Evolutionary conservation across 352 stramenopile species (phyloP), one percentile per base, ranked within the genome.

Genomic region (Globisporangium barbulae): DNA sequence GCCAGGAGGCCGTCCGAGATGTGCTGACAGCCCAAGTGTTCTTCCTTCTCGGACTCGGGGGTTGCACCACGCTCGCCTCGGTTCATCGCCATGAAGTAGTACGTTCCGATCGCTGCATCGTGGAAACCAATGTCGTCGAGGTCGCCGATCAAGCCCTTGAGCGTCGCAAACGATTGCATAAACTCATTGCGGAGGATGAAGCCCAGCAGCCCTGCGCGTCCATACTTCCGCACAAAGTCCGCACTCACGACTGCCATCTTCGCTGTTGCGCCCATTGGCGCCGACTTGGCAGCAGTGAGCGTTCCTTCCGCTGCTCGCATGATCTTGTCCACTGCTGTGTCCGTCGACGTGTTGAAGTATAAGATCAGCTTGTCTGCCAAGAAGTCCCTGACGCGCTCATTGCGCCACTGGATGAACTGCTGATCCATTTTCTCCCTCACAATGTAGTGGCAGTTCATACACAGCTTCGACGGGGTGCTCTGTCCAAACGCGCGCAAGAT

Each of bases 31-130:
- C 71, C 78, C 21, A 63, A 63, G 65, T 96, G 85, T 15, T 73
- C 72, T 44, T 85, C 73, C 19, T 76, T 78, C 47, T 96, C 87
- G 5, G 70, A 65, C 35, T 88, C 76, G 7, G 87, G 87, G 50
- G 85, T 75, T 31, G 81, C 78, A n/a, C 87, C 87, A 21, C 87
- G 83, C 21, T 90, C 79, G 1, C 87, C 87, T 48, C 87, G 83
- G 50, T 94, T 94, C 80, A 91, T 93, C 5, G 87, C 87, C 87
- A 96, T 96, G 48, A 94, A 94, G 56, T 96, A 96, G 49, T 93
- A 96, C 17, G 84, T 90, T 2, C 87, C 87, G 59, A 96, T 81
- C 0, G 87, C 84, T 49, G 85, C 85, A 72, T 96, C 87, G 70
- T 96, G 87, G 59, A 96, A 91, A 0, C 81, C 82, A 33, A 96